Percentiles rank a stretch among this genome's conserved stretches.
These are phyloP conservation scores for Globisporangium canariense DNA, from an alignment of 352 stramenopile species.

Conservation along the genomic window DNA sequence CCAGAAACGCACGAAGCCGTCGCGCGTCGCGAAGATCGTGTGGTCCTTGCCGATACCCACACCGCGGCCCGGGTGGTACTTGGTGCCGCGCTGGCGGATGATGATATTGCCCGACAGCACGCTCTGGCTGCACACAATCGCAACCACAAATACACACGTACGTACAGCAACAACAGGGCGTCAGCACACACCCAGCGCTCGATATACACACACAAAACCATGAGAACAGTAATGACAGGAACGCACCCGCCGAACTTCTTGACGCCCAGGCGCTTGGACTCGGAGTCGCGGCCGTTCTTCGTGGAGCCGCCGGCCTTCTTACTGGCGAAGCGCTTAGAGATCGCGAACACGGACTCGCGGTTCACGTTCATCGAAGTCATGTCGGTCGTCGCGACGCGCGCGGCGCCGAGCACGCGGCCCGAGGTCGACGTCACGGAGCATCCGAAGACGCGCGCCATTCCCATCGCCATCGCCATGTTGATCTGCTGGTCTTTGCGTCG, in stretches of 20 bases:
- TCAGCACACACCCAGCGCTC: not conserved
- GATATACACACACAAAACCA: not conserved
- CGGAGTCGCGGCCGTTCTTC: constrained; percentile 97
- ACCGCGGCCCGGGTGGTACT: constrained; percentile 93
- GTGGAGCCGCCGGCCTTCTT: constrained; percentile 97
- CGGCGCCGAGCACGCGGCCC: constrained; percentile 26
- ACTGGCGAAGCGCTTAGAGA: constrained; percentile 78
- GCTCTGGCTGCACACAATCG: constrained; percentile 38
- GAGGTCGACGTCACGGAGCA: constrained; percentile 12
- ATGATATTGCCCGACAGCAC: constrained; percentile 97
- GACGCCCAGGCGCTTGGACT: constrained; percentile 95
- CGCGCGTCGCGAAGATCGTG: constrained; percentile 89
- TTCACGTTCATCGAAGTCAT: constrained; percentile 6
- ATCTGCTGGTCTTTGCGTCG: constrained; percentile 23
- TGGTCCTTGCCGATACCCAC: constrained; percentile 94
- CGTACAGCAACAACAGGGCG: not conserved
- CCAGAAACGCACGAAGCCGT: constrained; percentile 91
- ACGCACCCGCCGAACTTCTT: constrained; percentile 95
- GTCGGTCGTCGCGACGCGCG: constrained; percentile 12
- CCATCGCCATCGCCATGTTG: constrained; percentile 74
- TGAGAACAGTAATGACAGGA: not conserved
- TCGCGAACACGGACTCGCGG: constrained; percentile 45
- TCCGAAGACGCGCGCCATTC: constrained; percentile 62
- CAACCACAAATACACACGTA: not conserved
- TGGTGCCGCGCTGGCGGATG: constrained; percentile 96